Conservation (phyloP, 257 asterid species). For the Paulownia fortunei region DNA sequence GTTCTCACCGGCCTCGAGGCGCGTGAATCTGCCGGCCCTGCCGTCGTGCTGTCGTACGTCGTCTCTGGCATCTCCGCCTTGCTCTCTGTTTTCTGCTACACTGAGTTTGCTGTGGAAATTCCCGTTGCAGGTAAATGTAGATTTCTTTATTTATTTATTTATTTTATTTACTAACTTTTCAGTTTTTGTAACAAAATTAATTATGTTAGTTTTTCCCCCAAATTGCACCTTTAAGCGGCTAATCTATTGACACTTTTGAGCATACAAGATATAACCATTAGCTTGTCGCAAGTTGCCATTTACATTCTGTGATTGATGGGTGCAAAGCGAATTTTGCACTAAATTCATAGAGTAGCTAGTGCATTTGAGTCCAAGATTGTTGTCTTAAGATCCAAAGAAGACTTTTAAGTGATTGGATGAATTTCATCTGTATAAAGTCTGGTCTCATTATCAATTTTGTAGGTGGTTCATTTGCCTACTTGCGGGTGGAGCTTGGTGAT, state of each 20-base stretch:
- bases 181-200: no score
- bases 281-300: no score
- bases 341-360: no score
- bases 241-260: no score
- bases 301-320: no score
- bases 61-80: conserved; percentile 82
- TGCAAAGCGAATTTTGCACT: no score
- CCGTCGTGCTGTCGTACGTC: conserved; percentile 71
- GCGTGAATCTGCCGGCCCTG: conserved; percentile 58
- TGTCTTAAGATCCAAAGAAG: background rate
- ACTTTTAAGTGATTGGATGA: background rate
- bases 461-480: conserved; percentile 90
- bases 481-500: conserved; percentile 90
- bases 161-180: no score
- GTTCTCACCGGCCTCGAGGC: conserved; percentile 83
- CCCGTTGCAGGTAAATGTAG: conserved; percentile 68
- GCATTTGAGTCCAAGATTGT: no score
- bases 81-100: conserved; percentile 88
- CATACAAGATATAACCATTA: no score
- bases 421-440: background rate
- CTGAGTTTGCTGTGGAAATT: conserved; percentile 86
- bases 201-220: no score
- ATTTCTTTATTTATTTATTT: conserved; percentile 25
- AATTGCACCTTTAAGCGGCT: no score
- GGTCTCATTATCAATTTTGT: conserved; percentile 25